A percentile compares a stretch with the other conserved stretches of the same genome.
phyloP scores from a whole-genome alignment of 768 basidiomycete species.

The Suillus placidus region DNA sequence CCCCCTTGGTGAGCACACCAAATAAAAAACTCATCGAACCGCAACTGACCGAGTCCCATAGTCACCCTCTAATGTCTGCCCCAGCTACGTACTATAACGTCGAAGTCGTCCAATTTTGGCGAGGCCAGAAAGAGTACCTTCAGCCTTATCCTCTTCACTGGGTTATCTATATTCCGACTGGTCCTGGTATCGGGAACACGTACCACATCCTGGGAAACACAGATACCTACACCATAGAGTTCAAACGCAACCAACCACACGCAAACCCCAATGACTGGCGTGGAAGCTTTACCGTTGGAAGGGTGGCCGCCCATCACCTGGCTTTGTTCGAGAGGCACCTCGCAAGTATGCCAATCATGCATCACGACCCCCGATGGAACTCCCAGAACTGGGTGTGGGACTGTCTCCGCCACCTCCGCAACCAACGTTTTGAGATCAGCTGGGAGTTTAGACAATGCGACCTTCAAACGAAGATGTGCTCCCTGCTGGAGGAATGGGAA shows the following conservation, averaged over 20 bases:
- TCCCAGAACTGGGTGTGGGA: conserved; percentile 33
- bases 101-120: conserved; percentile 36
- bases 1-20: neutral
- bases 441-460: conserved; percentile 17
- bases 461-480: conserved; percentile 29
- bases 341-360: conserved; percentile 20
- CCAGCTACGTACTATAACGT: conserved; percentile 25
- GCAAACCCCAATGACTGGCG: conserved; percentile 24
- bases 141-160: conserved; percentile 26
- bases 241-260: conserved; percentile 11
- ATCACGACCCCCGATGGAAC: conserved; percentile 27
- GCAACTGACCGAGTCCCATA: neutral
- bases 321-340: conserved; percentile 19
- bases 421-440: conserved; percentile 20
- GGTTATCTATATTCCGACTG: conserved; percentile 33
- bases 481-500: conserved; percentile 24
- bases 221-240: conserved; percentile 27
- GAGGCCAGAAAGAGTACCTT: conserved; percentile 19
- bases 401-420: conserved; percentile 13
- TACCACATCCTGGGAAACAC: conserved; percentile 30
- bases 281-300: conserved; percentile 26
- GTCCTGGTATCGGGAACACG: conserved; percentile 23
- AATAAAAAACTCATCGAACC: neutral
- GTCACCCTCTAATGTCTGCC: conserved; percentile 14
- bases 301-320: conserved; percentile 21